Percentiles rank a stretch among this genome's conserved stretches.
Evolutionary conservation across 2,329 filamentous ascomycete genomes (phyloP).

Genomic region (Neofusicoccum parvum): DNA sequence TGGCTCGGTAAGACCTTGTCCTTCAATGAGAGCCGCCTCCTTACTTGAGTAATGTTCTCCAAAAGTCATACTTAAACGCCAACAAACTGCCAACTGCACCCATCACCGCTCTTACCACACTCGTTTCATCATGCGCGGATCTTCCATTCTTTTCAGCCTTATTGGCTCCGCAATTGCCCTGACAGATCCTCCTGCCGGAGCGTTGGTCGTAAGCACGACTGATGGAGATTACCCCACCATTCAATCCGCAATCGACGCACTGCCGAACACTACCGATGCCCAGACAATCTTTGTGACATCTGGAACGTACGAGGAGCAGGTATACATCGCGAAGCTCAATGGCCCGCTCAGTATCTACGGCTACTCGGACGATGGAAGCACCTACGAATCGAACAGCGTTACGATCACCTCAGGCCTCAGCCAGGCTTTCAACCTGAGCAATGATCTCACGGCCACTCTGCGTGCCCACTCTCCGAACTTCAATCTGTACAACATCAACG

Average conservation of each 20-base stretch:
- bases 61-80: not conserved
- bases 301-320: constrained; percentile 61
- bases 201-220: constrained; percentile 44
- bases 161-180: constrained; percentile 25
- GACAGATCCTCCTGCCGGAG: constrained; percentile 49
- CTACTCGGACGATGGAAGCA: constrained; percentile 54
- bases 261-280: constrained; percentile 48
- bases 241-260: constrained; percentile 56
- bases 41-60: not conserved
- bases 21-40: not conserved
- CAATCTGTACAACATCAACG: constrained; percentile 62
- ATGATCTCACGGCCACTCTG: constrained; percentile 55
- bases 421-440: constrained; percentile 37
- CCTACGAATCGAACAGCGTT: constrained; percentile 58
- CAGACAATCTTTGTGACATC: constrained; percentile 62
- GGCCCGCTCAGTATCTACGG: constrained; percentile 58
- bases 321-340: constrained; percentile 50
- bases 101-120: not conserved
- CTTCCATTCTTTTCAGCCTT: not conserved
- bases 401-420: constrained; percentile 50
- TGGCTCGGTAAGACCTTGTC: not conserved
- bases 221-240: constrained; percentile 45
- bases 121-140: not conserved
- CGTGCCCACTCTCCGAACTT: constrained; percentile 50
- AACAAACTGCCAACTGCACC: not conserved